Percentiles rank a stretch among this genome's conserved stretches.
Evolutionary conservation across 306 rosid genomes (phyloP).

Genomic region (Gleditsia sinensis): DNA sequence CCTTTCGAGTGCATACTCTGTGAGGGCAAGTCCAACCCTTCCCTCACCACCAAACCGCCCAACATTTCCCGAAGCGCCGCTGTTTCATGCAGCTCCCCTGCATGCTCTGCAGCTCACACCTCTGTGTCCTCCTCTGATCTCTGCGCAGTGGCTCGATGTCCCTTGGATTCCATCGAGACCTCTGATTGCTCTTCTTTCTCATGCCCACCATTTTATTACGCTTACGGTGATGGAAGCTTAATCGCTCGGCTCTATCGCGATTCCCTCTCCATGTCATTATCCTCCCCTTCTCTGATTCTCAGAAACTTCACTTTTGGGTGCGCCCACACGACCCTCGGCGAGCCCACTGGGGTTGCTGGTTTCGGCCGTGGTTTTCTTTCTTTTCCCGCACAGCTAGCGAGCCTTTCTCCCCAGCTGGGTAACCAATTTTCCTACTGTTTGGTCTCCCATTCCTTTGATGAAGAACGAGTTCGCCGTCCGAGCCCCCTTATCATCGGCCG

Average conservation of each 20-base stretch:
- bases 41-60: slow-evolving; percentile 38
- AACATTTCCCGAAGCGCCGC: slow-evolving; percentile 43
- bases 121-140: slow-evolving; percentile 58
- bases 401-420: slow-evolving; percentile 67
- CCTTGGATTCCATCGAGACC: slow-evolving; percentile 70
- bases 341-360: slow-evolving; percentile 93
- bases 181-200: slow-evolving; percentile 64
- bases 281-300: slow-evolving; percentile 52
- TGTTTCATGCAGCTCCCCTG: slow-evolving; percentile 66
- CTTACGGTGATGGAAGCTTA: slow-evolving; percentile 90
- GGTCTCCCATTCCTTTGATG: slow-evolving; percentile 79
- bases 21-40: slow-evolving; percentile 68
- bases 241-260: slow-evolving; percentile 62
- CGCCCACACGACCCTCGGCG: slow-evolving; percentile 83
- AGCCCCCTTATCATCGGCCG: slow-evolving; percentile 90
- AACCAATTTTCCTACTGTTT: slow-evolving; percentile 85
- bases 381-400: slow-evolving; percentile 75
- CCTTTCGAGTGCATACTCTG: slow-evolving; percentile 94
- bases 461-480: slow-evolving; percentile 59
- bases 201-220: slow-evolving; percentile 88
- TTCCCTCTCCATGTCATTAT: slow-evolving; percentile 47
- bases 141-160: slow-evolving; percentile 85
- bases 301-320: slow-evolving; percentile 87
- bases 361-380: slow-evolving; percentile 83
- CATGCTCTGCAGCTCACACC: slow-evolving; percentile 77